Evolutionary conservation across 257 asterid species (phyloP).

Genomic region (Marsdenia floribunda): DNA sequence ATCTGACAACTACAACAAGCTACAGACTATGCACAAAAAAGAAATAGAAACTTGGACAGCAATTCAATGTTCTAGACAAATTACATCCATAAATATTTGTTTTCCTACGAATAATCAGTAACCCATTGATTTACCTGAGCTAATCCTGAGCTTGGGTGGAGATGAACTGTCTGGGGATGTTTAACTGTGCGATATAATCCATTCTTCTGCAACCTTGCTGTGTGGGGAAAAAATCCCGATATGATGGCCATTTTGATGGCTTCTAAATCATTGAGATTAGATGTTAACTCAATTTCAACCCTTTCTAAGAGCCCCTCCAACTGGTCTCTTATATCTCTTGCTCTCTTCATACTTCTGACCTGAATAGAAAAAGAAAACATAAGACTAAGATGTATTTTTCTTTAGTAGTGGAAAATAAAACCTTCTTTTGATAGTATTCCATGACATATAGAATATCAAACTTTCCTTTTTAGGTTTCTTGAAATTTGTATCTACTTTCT

Average conservation of each 20-base stretch:
- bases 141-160: conserved; percentile 91
- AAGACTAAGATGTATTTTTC: background rate
- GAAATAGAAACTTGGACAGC: background rate
- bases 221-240: conserved; percentile 78
- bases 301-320: conserved; percentile 81
- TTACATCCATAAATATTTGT: background rate
- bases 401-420: background rate
- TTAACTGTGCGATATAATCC: conserved; percentile 85
- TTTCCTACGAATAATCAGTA: background rate
- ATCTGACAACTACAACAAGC: background rate
- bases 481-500: background rate
- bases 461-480: background rate
- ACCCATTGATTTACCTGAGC: conserved; percentile 43
- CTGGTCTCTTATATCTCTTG: conserved; percentile 93
- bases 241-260: conserved; percentile 72
- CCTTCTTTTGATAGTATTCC: background rate
- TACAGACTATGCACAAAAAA: background rate
- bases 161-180: conserved; percentile 80
- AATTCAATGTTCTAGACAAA: background rate
- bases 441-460: background rate
- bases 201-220: conserved; percentile 74
- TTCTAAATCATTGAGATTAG: conserved; percentile 58
- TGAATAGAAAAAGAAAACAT: conserved; percentile 23
- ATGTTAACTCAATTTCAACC: conserved; percentile 74
- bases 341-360: conserved; percentile 96